Base-by-base conservation (phyloP, 148 eudicot genomes). In the Polygonum maritimum region DNA sequence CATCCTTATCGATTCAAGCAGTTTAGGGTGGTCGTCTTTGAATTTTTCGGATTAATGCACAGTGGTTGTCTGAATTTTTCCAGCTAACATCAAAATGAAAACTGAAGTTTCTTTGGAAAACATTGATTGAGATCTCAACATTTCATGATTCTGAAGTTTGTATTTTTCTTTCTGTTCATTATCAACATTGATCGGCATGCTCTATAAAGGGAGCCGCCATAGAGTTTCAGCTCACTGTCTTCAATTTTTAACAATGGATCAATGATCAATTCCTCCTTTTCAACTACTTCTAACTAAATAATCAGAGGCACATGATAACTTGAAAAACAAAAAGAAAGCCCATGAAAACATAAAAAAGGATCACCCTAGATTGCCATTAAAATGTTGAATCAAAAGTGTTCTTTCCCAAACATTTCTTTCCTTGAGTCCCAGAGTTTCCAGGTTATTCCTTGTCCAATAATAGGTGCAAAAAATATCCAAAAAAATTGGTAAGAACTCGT, bases 361-460 rank as follows among this genome's bases (percentile, higher is more conserved):
- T 55, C 62, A 26, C 33, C 26, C 15, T 4, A 60, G 9, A 10
- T 62, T 26, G 39, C 38, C 5, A 26, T 19, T 22, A 62, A 62
- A 26, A 13, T 26, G 69, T 19, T 57, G 69, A 31, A 62, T 62
- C 36, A 31, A 9, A 62, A 62, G 38, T 26, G 38, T 62, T 26
- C 36, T 62, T 62, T 11, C 22, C 38, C 3, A 62, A 16, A 26
- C 38, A 12, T 9, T 9, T 49, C 54, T 44, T 44, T 26, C 38
- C 11, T 2, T 0, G 69, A 62, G 39, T 26, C 39, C 69, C 69
- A 26, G 39, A 12, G 39, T 11, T 57, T 57, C 39, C 39, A 16
- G 38, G 69, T 62, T 62, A 62, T 62, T 62, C 69, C 69, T 6
- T 62, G 69, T 26, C 69, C 69, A 26, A 62, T 62, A 3, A 62